Evolutionary conservation across 768 basidiomycete species (phyloP).

Genomic region (Lactarius psammicola): DNA sequence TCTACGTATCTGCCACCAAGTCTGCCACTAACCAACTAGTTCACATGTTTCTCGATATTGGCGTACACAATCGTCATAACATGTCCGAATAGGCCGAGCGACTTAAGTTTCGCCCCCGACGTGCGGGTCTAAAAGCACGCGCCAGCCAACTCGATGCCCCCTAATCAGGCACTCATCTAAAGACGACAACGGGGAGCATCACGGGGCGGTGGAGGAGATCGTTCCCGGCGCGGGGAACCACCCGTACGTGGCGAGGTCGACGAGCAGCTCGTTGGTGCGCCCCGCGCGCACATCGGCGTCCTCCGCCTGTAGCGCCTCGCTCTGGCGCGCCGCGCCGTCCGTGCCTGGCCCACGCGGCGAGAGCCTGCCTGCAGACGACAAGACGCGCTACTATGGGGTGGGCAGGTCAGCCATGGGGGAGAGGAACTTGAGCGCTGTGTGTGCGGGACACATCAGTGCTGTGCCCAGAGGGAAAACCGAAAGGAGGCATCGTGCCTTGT

Average conservation of each 20-base stretch:
- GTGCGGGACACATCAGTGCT: neutral
- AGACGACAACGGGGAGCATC: neutral
- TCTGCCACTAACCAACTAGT: too few relatives aligned
- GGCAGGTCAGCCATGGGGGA: slow-evolving; percentile 57
- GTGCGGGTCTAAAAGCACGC: neutral
- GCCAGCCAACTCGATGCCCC: neutral
- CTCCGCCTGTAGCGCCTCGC: slow-evolving; percentile 74
- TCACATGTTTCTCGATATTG: too few relatives aligned
- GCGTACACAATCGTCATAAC: too few relatives aligned
- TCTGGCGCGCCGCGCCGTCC: slow-evolving; percentile 70
- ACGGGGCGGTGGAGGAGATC: neutral
- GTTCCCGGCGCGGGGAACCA: slow-evolving; percentile 56
- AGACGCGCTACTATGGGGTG: slow-evolving; percentile 81
- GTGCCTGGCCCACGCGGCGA: slow-evolving; percentile 86
- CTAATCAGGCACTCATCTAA: neutral
- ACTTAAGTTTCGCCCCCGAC: neutral
- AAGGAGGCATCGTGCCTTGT: slow-evolving; percentile 50
- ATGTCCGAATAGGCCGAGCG: neutral
- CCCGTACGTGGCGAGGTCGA: slow-evolving; percentile 57
- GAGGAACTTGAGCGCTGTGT: slow-evolving; percentile 81
- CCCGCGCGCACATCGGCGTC: slow-evolving; percentile 71
- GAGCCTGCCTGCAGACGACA: slow-evolving; percentile 66
- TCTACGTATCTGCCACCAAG: too few relatives aligned
- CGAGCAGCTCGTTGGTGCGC: slow-evolving; percentile 53
- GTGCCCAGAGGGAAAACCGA: neutral